These are phyloP conservation scores for Microbotryum lychnidis-dioicae DNA, from an alignment of 1,284 basidiomycete species.

Conservation along the genomic window DNA sequence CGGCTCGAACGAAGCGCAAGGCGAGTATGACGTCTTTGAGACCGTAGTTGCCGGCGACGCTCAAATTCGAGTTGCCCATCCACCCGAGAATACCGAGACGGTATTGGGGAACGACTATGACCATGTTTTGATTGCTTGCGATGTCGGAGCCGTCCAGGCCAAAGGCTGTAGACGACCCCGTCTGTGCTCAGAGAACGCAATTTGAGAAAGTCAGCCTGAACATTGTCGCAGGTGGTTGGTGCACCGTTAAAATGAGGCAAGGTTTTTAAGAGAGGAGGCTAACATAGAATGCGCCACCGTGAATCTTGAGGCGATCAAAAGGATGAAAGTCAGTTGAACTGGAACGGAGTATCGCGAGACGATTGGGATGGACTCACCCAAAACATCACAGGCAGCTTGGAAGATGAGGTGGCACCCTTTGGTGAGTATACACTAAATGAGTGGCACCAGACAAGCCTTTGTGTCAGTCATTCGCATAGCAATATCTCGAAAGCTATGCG, in stretches of 20 bases:
- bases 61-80: constrained; percentile 4
- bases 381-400: constrained; percentile 29
- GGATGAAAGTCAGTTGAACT: background rate
- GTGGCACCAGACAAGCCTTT: no score
- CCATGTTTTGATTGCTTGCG: constrained; percentile 60
- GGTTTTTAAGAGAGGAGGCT: no score
- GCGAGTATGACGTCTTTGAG: constrained; percentile 17
- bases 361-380: constrained; percentile 16
- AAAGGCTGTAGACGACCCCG: constrained; percentile 60
- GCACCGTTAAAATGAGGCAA: no score
- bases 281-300: constrained; percentile 68
- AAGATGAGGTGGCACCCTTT: background rate
- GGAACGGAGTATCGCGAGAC: background rate
- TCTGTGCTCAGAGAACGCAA: no score
- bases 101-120: constrained; percentile 78
- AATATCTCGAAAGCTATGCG: background rate
- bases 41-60: constrained; percentile 29
- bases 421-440: constrained; percentile 10
- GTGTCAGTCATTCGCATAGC: background rate
- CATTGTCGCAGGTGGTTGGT: no score
- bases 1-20: constrained; percentile 52
- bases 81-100: constrained; percentile 50
- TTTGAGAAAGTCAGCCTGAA: no score
- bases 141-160: constrained; percentile 71
- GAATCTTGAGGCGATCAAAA: constrained; percentile 53